phyloP scores from a whole-genome alignment of 768 basidiomycete genomes.

The Mycena albidolilacea region DNA sequence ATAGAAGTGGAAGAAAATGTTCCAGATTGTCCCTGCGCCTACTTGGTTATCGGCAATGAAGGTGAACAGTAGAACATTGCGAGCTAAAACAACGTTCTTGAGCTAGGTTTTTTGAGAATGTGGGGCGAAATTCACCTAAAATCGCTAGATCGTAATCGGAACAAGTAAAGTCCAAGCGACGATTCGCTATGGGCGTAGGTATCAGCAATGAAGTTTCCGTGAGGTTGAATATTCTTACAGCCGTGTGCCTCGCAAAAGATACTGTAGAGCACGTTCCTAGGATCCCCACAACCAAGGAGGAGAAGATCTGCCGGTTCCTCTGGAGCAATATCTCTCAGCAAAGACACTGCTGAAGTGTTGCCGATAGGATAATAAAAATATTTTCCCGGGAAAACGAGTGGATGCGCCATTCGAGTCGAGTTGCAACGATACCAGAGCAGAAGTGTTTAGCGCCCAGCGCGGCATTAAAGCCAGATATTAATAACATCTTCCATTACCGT shows the following conservation, averaged over 20 bases:
- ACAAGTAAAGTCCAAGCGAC: constrained; percentile 64
- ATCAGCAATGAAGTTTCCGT: too few relatives aligned
- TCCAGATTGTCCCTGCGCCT: constrained; percentile 49
- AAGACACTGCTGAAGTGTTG: constrained; percentile 68
- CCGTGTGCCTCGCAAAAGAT: constrained; percentile 48
- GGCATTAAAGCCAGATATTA: too few relatives aligned
- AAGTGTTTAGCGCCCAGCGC: too few relatives aligned
- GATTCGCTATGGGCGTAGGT: constrained; percentile 36
- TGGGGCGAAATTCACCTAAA: constrained; percentile 53
- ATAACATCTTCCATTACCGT: too few relatives aligned
- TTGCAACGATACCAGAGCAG: too few relatives aligned
- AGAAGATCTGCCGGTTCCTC: constrained; percentile 65
- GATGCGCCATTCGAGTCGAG: constrained; percentile 56
- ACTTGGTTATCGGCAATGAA: constrained; percentile 53
- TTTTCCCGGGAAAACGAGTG: constrained; percentile 59
- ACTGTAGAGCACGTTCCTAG: constrained; percentile 68
- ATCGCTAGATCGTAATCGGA: constrained; percentile 65
- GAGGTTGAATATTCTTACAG: constrained; percentile 39
- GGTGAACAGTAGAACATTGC: constrained; percentile 63
- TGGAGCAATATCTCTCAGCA: constrained; percentile 63
- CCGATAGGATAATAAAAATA: constrained; percentile 72
- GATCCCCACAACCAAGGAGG: constrained; percentile 72
- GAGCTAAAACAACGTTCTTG: constrained; percentile 49
- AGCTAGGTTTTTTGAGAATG: background rate
- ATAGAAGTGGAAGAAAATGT: constrained; percentile 65